phyloP scores from a whole-genome alignment of 2,329 filamentous ascomycete genomes.

The Fusarium siculi region DNA sequence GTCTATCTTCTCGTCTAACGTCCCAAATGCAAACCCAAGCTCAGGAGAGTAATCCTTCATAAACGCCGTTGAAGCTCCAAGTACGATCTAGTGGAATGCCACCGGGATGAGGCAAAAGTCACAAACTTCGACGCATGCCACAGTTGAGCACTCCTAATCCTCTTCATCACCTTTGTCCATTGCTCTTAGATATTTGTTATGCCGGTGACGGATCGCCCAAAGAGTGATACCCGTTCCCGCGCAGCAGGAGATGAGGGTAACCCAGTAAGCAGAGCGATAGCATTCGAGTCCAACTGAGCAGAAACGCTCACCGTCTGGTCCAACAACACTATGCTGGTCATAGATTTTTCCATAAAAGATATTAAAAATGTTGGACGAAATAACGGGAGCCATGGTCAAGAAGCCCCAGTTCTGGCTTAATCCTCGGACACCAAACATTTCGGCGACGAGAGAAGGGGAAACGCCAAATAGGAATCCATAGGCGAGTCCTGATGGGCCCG shows the following conservation, averaged over 20 bases:
- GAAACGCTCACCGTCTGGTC: slow-evolving; percentile 74
- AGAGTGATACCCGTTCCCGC: slow-evolving; percentile 76
- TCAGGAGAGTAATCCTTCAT: background rate
- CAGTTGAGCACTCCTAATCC: slow-evolving; percentile 37
- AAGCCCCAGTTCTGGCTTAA: slow-evolving; percentile 96
- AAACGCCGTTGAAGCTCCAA: slow-evolving; percentile 9
- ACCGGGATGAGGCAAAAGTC: background rate
- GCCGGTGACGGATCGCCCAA: slow-evolving; percentile 74
- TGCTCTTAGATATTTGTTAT: slow-evolving; percentile 52
- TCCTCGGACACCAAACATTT: slow-evolving; percentile 89
- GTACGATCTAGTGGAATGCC: background rate
- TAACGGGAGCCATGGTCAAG: slow-evolving; percentile 88
- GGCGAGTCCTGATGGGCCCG: slow-evolving; percentile 83
- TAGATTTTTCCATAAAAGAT: slow-evolving; percentile 87
- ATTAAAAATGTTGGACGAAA: slow-evolving; percentile 93
- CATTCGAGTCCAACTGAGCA: slow-evolving; percentile 84
- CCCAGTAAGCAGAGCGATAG: slow-evolving; percentile 82
- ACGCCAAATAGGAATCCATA: slow-evolving; percentile 97
- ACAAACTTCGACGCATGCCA: background rate
- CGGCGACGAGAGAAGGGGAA: slow-evolving; percentile 87
- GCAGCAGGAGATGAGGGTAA: slow-evolving; percentile 78
- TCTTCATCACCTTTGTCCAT: slow-evolving; percentile 53
- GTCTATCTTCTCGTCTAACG: slow-evolving; percentile 9
- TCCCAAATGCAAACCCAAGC: background rate
- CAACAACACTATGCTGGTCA: slow-evolving; percentile 79